Base-by-base conservation (phyloP, 768 basidiomycete species). In the Hericium erinaceus region DNA sequence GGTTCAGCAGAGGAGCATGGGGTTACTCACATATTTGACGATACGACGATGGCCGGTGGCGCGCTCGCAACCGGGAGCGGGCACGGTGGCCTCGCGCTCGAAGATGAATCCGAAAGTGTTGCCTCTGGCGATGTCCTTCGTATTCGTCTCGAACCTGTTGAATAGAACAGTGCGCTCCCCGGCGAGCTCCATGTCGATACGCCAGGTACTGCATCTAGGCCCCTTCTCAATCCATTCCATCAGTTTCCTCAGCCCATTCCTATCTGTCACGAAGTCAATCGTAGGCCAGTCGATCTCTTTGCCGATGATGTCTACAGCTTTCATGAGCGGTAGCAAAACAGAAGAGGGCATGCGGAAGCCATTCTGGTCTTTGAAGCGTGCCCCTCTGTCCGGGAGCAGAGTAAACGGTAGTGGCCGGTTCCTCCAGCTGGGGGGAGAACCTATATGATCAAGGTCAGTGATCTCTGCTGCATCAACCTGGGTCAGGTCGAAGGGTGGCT, bases 131-230 rank as follows among this genome's bases (percentile, higher is more conserved):
- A 59, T 28, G 28, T 70, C 64, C 2, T 54, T 57, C 65, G 12
- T 69, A 58, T 58, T 70, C 66, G 58, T 77, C 78, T 79, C 84
- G 85, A 70, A 73, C 1, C 88, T 72, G 57, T 80, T 82, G 62
- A 89, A 70, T 28, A 91, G 63, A 13, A 87, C 70, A 0, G 88
- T 89, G 57, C 72, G 73, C 15, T 64, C 63, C 1, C 87, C 86
- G 0, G 74, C 77, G n/a, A 87, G 71, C 65, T 90, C 81, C 3
- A 82, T 60, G 57, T 92, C 86, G 60, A 92, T 85, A n/a, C 89
- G 74, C 64, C 89, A 92, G 55, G 80, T 77, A 11, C 70, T 65
- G 69, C 65, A 22, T 9, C 68, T 70, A 22, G 69, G 72, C n/a
- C 64, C 66, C 24, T 62, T 61, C 10, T 63, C 62, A 18, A 78